Evolutionary conservation across 768 basidiomycete species (phyloP).

Genomic region (Psilocybe cyanescens): DNA sequence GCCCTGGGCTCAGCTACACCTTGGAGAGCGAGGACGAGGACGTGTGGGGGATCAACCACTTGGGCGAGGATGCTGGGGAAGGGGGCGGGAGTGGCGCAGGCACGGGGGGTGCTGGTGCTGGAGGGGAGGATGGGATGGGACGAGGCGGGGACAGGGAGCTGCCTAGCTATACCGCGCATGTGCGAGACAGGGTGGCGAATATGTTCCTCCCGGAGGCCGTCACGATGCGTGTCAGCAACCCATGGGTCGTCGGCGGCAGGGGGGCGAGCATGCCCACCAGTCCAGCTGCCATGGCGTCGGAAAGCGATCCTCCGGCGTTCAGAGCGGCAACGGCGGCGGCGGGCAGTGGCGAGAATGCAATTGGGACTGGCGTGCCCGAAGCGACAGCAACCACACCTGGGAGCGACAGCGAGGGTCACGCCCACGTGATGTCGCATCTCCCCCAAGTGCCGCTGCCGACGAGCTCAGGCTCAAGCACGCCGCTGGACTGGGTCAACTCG

Average conservation of each 20-base stretch:
- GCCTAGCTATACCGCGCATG: conserved; percentile 88
- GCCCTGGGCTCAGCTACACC: conserved; percentile 12
- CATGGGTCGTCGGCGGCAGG: conserved; percentile 42
- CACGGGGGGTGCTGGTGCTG: background rate
- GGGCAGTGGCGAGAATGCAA: background rate
- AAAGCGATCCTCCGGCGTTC: background rate
- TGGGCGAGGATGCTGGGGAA: background rate
- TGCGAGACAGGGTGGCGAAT: conserved; percentile 87
- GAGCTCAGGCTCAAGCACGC: conserved; percentile 41
- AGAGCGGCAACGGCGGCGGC: background rate
- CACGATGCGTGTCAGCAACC: conserved; percentile 67
- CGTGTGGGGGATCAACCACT: conserved; percentile 6
- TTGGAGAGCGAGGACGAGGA: conserved; percentile 30
- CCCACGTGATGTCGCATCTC: conserved; percentile 40
- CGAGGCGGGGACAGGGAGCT: conserved; percentile 69
- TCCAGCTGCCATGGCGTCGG: background rate
- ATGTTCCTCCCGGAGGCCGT: conserved; percentile 69
- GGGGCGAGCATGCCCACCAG: background rate
- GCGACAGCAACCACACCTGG: background rate
- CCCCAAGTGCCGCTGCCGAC: conserved; percentile 45
- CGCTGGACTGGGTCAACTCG: conserved; percentile 83
- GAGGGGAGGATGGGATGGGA: conserved; percentile 4
- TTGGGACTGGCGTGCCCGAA: background rate
- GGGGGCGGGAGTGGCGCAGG: background rate
- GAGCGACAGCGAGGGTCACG: background rate